These are phyloP conservation scores for Diaporthe helianthi DNA, from an alignment of 2,329 filamentous ascomycete genomes.

Conservation along the genomic window DNA sequence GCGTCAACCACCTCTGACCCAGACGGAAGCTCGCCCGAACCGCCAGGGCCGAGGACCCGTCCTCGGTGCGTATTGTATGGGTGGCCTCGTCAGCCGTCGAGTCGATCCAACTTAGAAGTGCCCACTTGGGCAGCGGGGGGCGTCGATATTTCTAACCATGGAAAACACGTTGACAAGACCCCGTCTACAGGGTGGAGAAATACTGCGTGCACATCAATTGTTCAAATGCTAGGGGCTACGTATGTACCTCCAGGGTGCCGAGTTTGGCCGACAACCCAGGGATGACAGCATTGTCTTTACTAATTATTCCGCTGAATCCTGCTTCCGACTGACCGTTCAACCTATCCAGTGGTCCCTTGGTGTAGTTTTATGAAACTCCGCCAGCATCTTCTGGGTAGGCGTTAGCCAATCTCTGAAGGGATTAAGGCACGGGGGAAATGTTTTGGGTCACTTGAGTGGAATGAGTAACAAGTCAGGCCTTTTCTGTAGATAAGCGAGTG, in stretches of 20 bases:
- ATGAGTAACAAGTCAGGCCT: conserved; percentile 46
- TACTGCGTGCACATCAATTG: no score
- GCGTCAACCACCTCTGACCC: conserved; percentile 35
- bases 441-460: conserved; percentile 56
- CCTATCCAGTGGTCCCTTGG: conserved; percentile 46
- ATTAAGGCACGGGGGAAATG: conserved; percentile 45
- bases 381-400: conserved; percentile 40
- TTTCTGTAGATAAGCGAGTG: not conserved
- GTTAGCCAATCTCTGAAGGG: conserved; percentile 46
- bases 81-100: conserved; percentile 30
- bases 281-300: conserved; percentile 39
- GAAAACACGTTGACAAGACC: conserved; percentile 23
- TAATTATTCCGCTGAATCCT: conserved; percentile 40
- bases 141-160: conserved; percentile 28
- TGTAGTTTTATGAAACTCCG: conserved; percentile 46
- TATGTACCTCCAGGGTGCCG: conserved; percentile 38
- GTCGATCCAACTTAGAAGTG: not conserved
- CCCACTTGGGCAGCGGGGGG: conserved; percentile 18
- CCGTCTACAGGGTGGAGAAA: conserved; percentile 8
- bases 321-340: conserved; percentile 24
- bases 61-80: conserved; percentile 32
- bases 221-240: conserved; percentile 40
- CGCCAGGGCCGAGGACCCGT: conserved; percentile 5
- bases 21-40: conserved; percentile 25
- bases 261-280: conserved; percentile 38